These are phyloP conservation scores for Cytospora piceicola DNA, from an alignment of 2,329 filamentous ascomycete genomes.

Conservation along the genomic window DNA sequence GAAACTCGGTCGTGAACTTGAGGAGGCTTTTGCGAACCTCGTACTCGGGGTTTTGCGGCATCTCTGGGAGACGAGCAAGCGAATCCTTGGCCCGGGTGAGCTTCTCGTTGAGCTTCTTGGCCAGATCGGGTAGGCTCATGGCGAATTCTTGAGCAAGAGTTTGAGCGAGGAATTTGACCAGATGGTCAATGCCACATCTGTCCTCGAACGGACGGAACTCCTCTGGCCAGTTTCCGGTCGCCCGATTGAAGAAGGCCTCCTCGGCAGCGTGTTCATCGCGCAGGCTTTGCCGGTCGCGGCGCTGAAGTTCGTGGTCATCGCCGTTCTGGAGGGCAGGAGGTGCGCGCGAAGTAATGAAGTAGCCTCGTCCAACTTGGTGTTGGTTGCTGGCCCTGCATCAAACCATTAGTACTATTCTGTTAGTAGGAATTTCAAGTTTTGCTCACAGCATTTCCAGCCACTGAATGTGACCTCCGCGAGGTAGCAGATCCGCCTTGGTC, in stretches of 20 bases:
- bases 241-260: conserved; percentile 53
- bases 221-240: conserved; percentile 49
- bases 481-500: conserved; percentile 80
- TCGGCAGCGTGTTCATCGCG: conserved; percentile 54
- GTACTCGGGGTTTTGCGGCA: conserved; percentile 69
- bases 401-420: not conserved
- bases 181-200: conserved; percentile 57
- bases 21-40: conserved; percentile 65
- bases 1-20: conserved; percentile 59
- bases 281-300: conserved; percentile 38
- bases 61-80: conserved; percentile 65
- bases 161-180: conserved; percentile 57
- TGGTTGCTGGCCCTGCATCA: conserved; percentile 49
- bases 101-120: conserved; percentile 54
- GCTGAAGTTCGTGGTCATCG: conserved; percentile 48
- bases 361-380: conserved; percentile 72
- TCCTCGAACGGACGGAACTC: conserved; percentile 52
- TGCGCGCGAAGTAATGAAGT: conserved; percentile 76
- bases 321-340: conserved; percentile 38
- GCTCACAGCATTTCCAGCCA: conserved; percentile 59
- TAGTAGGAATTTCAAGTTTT: not conserved
- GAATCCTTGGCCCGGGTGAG: conserved; percentile 57
- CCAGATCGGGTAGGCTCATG: conserved; percentile 48
- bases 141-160: conserved; percentile 59
- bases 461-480: conserved; percentile 54